A percentile compares a stretch with the other conserved stretches of the same genome.
These are phyloP conservation scores for Piper longum DNA, from an alignment of 164 flowering plant species.

Conservation along the genomic window DNA sequence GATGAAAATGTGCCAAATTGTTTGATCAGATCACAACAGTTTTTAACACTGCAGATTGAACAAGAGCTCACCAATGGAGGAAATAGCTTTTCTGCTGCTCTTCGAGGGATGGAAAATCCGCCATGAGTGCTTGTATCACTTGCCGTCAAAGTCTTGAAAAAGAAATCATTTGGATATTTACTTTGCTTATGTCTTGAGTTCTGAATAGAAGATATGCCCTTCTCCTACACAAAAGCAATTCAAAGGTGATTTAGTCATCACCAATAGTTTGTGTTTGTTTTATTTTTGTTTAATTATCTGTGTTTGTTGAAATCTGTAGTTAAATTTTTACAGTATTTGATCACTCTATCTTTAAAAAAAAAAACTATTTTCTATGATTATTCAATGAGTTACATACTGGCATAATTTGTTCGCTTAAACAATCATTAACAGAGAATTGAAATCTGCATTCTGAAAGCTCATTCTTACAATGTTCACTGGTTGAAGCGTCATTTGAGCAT, in stretches of 20 bases:
- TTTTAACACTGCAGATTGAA: not conserved
- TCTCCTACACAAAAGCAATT: slow-evolving; percentile 35
- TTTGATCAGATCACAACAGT: not conserved
- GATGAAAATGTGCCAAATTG: not conserved
- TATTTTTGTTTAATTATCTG: too few relatives aligned
- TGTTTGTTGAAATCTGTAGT: too few relatives aligned
- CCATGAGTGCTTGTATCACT: slow-evolving; percentile 99
- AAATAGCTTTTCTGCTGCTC: slow-evolving; percentile 98
- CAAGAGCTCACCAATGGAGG: slow-evolving; percentile 57
- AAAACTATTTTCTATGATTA: too few relatives aligned
- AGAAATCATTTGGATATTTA: slow-evolving; percentile 91
- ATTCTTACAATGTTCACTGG: slow-evolving; percentile 78
- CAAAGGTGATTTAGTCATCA: too few relatives aligned
- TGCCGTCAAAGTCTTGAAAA: slow-evolving; percentile 96
- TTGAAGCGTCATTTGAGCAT: slow-evolving; percentile 97
- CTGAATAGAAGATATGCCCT: slow-evolving; percentile 63
- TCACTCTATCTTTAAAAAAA: too few relatives aligned
- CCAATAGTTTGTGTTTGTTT: too few relatives aligned
- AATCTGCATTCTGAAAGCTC: not conserved
- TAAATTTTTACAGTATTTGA: too few relatives aligned
- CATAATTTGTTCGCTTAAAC: too few relatives aligned
- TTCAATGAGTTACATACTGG: too few relatives aligned
- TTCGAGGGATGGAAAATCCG: slow-evolving; percentile 96
- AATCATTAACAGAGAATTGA: too few relatives aligned
- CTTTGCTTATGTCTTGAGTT: slow-evolving; percentile 57